These are phyloP conservation scores for Pleurotus citrinopileatus DNA, from an alignment of 768 basidiomycete genomes.

Conservation along the genomic window DNA sequence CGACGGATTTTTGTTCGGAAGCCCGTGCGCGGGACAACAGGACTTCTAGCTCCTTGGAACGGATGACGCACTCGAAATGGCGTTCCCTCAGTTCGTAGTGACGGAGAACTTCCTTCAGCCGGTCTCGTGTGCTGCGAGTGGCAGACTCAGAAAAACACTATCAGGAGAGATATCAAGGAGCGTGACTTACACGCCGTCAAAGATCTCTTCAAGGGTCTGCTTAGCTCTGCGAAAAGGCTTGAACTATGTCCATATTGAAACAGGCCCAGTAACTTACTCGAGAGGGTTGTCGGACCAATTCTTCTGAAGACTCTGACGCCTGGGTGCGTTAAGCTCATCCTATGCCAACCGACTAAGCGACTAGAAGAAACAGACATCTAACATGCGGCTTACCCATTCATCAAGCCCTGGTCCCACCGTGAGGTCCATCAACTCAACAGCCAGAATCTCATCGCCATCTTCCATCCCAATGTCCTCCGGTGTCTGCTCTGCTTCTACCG, in stretches of 20 bases:
- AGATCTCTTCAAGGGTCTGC: slow-evolving; percentile 77
- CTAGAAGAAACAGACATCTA: neutral
- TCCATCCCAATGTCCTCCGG: slow-evolving; percentile 88
- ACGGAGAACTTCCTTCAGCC: slow-evolving; percentile 81
- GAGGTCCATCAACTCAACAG: slow-evolving; percentile 88
- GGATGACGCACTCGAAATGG: slow-evolving; percentile 90
- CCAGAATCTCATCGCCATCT: slow-evolving; percentile 84
- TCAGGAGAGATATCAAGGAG: slow-evolving; percentile 2
- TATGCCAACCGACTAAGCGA: too few species aligned
- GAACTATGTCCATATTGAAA: slow-evolving; percentile 8
- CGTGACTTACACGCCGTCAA: slow-evolving; percentile 74
- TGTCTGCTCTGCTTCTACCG: slow-evolving; percentile 77
- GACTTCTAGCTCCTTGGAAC: slow-evolving; percentile 90
- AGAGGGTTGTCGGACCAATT: slow-evolving; percentile 73
- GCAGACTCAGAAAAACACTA: slow-evolving; percentile 6
- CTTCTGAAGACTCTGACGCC: slow-evolving; percentile 72
- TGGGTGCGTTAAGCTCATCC: slow-evolving; percentile 66
- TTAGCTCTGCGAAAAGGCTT: slow-evolving; percentile 53
- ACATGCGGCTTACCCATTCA: slow-evolving; percentile 48
- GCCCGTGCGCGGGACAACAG: slow-evolving; percentile 83
- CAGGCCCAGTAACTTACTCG: slow-evolving; percentile 51
- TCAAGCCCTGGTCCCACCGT: slow-evolving; percentile 66
- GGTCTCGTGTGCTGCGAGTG: slow-evolving; percentile 66
- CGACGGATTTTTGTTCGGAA: slow-evolving; percentile 83
- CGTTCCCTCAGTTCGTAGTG: slow-evolving; percentile 90